phyloP scores from a whole-genome alignment of 331 rosid species.

The Telfairia occidentalis region DNA sequence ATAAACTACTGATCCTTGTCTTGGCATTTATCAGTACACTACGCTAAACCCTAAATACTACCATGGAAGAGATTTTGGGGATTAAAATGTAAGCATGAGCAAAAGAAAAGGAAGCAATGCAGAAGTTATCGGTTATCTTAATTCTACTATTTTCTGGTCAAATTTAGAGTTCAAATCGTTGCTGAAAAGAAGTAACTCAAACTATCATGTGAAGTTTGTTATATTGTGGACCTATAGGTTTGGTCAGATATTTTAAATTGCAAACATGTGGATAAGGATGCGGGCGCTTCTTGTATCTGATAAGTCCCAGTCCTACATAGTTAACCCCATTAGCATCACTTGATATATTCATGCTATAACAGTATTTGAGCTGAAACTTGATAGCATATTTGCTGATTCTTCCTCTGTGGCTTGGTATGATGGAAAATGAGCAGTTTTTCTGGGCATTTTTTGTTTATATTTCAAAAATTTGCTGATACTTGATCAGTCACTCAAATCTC shows the following conservation, averaged over 20 bases:
- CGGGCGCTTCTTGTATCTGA: neutral
- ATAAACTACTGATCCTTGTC: neutral
- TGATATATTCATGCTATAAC: neutral
- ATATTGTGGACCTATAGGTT: slow-evolving; percentile 3
- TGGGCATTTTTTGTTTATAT: neutral
- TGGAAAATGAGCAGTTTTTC: neutral
- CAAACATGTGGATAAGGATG: neutral
- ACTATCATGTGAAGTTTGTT: neutral
- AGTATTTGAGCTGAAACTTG: neutral
- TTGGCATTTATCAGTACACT: neutral
- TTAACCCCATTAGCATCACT: neutral
- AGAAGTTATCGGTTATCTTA: neutral
- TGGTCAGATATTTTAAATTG: neutral
- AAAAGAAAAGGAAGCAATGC: neutral
- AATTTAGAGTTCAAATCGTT: neutral
- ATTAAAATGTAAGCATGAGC: neutral
- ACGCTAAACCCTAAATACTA: neutral
- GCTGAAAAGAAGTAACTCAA: neutral
- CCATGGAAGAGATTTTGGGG: neutral
- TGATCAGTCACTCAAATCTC: neutral
- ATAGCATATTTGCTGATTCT: neutral
- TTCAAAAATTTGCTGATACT: neutral
- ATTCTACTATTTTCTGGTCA: neutral
- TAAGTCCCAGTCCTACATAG: neutral
- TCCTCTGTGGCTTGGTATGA: neutral